These are phyloP conservation scores for Aspergillus sp. DNA, from an alignment of 2,329 filamentous ascomycete genomes.

Conservation along the genomic window DNA sequence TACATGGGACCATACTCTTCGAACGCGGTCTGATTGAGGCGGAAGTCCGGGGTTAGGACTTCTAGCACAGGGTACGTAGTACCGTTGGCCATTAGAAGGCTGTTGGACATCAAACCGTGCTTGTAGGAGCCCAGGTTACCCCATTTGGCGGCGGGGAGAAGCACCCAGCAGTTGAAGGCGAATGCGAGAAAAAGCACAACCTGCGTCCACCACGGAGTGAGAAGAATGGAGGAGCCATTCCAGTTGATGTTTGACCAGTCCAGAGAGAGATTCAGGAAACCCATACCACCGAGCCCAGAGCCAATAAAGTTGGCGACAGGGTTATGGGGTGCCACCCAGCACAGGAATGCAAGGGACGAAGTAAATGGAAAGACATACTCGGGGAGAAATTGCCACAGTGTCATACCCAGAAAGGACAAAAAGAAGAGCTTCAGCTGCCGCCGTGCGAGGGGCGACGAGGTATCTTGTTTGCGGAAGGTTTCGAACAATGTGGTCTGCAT, in stretches of 20 bases:
- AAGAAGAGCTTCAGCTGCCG: conserved; percentile 61
- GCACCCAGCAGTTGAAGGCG: conserved; percentile 57
- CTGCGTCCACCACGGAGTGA: conserved; percentile 60
- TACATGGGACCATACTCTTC: conserved; percentile 55
- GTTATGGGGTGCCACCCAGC: conserved; percentile 63
- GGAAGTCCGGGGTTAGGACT: conserved; percentile 45
- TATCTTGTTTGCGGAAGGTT: conserved; percentile 49
- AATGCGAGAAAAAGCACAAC: conserved; percentile 59
- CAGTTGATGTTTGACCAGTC: conserved; percentile 63
- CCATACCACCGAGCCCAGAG: conserved; percentile 62
- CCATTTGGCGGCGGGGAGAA: conserved; percentile 60
- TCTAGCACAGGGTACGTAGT: conserved; percentile 46
- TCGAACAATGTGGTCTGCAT: conserved; percentile 61
- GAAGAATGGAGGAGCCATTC: conserved; percentile 48
- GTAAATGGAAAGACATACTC: conserved; percentile 62
- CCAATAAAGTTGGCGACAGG: conserved; percentile 60
- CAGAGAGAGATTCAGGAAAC: conserved; percentile 58
- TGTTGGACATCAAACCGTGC: conserved; percentile 59
- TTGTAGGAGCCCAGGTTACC: conserved; percentile 55
- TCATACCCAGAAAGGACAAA: conserved; percentile 51
- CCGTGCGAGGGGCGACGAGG: conserved; percentile 49
- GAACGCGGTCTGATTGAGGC: conserved; percentile 51
- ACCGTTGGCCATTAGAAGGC: conserved; percentile 52
- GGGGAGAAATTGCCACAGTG: conserved; percentile 62
- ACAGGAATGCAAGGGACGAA: conserved; percentile 60